Conservation (phyloP, 2,329 filamentous ascomycete species). For the Pseudophaeomoniella oleicola region DNA sequence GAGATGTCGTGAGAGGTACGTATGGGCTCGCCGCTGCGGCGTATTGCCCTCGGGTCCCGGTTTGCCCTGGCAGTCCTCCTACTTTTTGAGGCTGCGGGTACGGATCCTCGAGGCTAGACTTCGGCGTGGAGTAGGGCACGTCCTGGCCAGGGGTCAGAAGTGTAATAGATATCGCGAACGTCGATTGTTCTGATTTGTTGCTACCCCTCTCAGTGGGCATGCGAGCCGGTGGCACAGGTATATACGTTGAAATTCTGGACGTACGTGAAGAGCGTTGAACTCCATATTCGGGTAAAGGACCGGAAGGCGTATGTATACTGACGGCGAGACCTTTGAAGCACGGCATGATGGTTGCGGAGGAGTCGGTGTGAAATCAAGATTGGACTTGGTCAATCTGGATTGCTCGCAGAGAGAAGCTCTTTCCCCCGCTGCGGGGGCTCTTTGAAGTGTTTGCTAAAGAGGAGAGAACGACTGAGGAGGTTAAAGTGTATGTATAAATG, state of each 20-base stretch:
- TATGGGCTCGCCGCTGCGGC: slow-evolving; percentile 60
- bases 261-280: slow-evolving; percentile 86
- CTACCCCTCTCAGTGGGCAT: slow-evolving; percentile 49
- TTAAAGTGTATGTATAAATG: no score
- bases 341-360: slow-evolving; percentile 44
- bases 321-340: slow-evolving; percentile 99
- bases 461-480: no score
- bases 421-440: no score
- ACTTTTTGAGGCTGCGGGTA: slow-evolving; percentile 72
- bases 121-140: slow-evolving; percentile 85
- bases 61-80: slow-evolving; percentile 48
- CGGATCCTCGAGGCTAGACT: slow-evolving; percentile 60
- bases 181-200: slow-evolving; percentile 77
- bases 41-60: slow-evolving; percentile 36
- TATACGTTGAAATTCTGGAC: slow-evolving; percentile 91
- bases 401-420: not conserved
- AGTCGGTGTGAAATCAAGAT: no score
- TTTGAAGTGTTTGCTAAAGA: no score
- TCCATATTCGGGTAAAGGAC: slow-evolving; percentile 79
- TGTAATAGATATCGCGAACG: slow-evolving; percentile 96
- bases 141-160: slow-evolving; percentile 76
- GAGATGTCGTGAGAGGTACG: slow-evolving; percentile 77
- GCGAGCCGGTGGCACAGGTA: slow-evolving; percentile 82
- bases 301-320: slow-evolving; percentile 73
- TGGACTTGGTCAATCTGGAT: no score